Percentiles rank a stretch among this genome's conserved stretches.
Conservation (phyloP, 495 filamentous ascomycete species). For the Paragyromitra xinjiangensis region DNA sequence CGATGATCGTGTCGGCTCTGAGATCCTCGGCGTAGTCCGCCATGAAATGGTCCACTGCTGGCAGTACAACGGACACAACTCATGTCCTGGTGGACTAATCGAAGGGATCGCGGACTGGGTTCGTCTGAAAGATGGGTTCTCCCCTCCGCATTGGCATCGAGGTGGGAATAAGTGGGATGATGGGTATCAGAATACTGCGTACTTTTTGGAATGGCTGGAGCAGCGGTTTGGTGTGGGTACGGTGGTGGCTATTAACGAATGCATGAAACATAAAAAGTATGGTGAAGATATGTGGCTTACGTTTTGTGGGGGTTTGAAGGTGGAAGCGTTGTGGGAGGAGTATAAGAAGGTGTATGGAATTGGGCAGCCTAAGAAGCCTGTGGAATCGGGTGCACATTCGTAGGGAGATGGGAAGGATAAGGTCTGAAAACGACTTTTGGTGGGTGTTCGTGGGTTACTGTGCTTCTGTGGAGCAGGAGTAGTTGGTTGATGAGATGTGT, state of each 20-base stretch:
- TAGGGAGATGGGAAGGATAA: neutral
- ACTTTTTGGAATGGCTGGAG: constrained; percentile 83
- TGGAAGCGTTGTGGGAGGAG: constrained; percentile 77
- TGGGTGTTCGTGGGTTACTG: neutral
- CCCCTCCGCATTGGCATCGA: constrained; percentile 85
- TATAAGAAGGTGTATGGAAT: constrained; percentile 63
- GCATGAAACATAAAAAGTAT: constrained; percentile 68
- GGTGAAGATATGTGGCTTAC: constrained; percentile 71
- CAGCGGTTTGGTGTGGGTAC: constrained; percentile 72
- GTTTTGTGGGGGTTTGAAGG: constrained; percentile 70
- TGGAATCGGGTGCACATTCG: neutral
- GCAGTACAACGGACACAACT: constrained; percentile 75
- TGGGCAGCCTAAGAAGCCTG: constrained; percentile 16
- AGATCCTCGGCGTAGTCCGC: constrained; percentile 83
- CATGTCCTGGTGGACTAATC: constrained; percentile 78
- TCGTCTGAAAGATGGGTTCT: constrained; percentile 74
- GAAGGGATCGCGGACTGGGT: constrained; percentile 98
- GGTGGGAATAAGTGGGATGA: constrained; percentile 77
- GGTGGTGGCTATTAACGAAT: constrained; percentile 77
- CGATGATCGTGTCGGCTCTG: constrained; percentile 61
- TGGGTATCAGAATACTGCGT: constrained; percentile 92
- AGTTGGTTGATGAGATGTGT: neutral
- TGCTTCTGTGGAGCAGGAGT: neutral
- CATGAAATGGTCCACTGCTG: constrained; percentile 98
- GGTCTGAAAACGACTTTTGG: neutral